A percentile compares a stretch with the other conserved stretches of the same genome.
phyloP scores from a whole-genome alignment of 2,329 filamentous ascomycete genomes.

The Exophiala aquamarina region DNA sequence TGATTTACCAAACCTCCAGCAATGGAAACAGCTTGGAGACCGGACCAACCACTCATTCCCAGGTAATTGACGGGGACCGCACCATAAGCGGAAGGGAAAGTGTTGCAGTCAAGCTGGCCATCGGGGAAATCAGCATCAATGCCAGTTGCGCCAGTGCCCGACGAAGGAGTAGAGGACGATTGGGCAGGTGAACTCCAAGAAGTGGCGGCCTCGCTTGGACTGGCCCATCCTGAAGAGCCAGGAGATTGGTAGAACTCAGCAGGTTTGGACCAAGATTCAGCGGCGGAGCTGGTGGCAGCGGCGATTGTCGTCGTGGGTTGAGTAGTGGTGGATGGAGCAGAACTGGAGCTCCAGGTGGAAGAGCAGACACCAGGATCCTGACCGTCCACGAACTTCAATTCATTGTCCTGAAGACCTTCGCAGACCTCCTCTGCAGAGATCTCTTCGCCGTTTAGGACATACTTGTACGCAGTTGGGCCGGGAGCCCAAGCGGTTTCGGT shows the following conservation, averaged over 20 bases:
- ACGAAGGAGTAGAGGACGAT: slow-evolving; percentile 24
- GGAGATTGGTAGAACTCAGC: slow-evolving; percentile 55
- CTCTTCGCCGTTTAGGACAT: slow-evolving; percentile 65
- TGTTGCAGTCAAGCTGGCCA: slow-evolving; percentile 67
- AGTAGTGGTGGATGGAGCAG: slow-evolving; percentile 25
- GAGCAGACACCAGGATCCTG: slow-evolving; percentile 59
- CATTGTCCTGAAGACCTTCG: slow-evolving; percentile 68
- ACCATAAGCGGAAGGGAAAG: slow-evolving; percentile 80
- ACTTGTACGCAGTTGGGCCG: slow-evolving; percentile 66
- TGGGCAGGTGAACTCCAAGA: slow-evolving; percentile 30
- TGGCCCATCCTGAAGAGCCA: slow-evolving; percentile 22
- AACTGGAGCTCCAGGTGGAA: slow-evolving; percentile 25
- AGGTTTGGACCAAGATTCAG: slow-evolving; percentile 27
- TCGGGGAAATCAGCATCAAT: slow-evolving; percentile 71
- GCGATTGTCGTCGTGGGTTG: slow-evolving; percentile 29
- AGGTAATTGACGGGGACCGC: slow-evolving; percentile 70
- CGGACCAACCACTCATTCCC: slow-evolving; percentile 71
- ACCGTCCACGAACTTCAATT: slow-evolving; percentile 63
- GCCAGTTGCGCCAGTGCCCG: slow-evolving; percentile 46
- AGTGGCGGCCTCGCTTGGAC: slow-evolving; percentile 24
- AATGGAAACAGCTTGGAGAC: slow-evolving; percentile 68
- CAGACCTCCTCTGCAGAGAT: slow-evolving; percentile 67
- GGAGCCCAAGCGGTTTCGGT: slow-evolving; percentile 52
- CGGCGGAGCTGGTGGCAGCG: slow-evolving; percentile 39
- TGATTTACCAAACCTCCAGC: slow-evolving; percentile 58